Evolutionary conservation across 2,329 filamentous ascomycete species (phyloP).

Genomic region (Colletotrichum sojae): DNA sequence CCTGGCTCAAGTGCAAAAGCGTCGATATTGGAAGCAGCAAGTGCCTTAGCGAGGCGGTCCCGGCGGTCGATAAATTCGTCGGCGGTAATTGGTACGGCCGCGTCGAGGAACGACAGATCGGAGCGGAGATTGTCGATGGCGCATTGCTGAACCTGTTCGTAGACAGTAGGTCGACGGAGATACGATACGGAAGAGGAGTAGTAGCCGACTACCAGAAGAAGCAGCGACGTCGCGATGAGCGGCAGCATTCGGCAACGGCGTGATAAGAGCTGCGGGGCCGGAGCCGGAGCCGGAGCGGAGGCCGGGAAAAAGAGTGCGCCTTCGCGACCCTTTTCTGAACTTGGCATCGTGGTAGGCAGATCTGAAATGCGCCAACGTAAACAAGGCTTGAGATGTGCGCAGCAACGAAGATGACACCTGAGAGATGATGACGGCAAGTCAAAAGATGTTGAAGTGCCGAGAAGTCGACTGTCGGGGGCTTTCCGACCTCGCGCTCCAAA

Average conservation of each 20-base stretch:
- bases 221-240: conserved; percentile 4
- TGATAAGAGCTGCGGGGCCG: neutral
- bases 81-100: conserved; percentile 61
- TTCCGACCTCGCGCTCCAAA: conserved; percentile 31
- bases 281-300: neutral
- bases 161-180: neutral
- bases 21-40: conserved; percentile 65
- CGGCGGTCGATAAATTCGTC: conserved; percentile 69
- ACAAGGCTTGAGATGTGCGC: neutral
- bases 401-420: neutral
- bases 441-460: conserved; percentile 3
- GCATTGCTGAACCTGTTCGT: conserved; percentile 55
- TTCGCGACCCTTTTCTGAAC: neutral
- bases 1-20: conserved; percentile 75
- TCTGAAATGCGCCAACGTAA: too few relatives aligned
- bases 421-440: neutral
- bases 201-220: conserved; percentile 11
- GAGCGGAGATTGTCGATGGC: conserved; percentile 66
- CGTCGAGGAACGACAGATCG: conserved; percentile 65
- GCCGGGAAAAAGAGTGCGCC: neutral
- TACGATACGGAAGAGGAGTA: neutral
- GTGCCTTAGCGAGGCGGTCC: conserved; percentile 68
- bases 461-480: conserved; percentile 16
- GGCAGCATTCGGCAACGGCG: conserved; percentile 2
- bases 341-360: neutral